Percentiles rank a stretch among this genome's conserved stretches.
Conservation (phyloP, 2,329 filamentous ascomycete species). For the Diaporthe caulivora region DNA sequence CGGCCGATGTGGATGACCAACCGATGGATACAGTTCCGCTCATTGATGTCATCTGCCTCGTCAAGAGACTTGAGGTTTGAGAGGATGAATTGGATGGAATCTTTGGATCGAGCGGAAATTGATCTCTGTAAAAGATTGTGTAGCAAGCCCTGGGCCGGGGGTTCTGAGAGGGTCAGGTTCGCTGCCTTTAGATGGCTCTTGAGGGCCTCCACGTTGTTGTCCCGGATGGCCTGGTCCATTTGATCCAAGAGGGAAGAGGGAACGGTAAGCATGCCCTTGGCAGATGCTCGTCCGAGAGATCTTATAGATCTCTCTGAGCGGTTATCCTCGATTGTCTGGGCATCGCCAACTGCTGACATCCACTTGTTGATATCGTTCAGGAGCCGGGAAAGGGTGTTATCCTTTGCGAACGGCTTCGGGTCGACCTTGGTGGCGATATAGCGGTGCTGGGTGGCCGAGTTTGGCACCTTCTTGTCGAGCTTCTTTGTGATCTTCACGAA, state of each 20-base stretch:
- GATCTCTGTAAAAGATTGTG: slow-evolving; percentile 83
- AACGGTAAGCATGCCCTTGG: slow-evolving; percentile 80
- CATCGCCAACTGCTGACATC: slow-evolving; percentile 85
- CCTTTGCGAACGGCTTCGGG: slow-evolving; percentile 87
- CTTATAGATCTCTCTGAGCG: slow-evolving; percentile 80
- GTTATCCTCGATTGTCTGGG: slow-evolving; percentile 80
- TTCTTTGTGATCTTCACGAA: slow-evolving; percentile 99
- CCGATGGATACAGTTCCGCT: slow-evolving; percentile 92
- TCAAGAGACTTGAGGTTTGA: slow-evolving; percentile 78
- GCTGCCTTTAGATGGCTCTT: slow-evolving; percentile 69
- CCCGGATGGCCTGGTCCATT: slow-evolving; percentile 78
- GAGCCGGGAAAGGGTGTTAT: slow-evolving; percentile 61
- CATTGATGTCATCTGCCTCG: slow-evolving; percentile 92
- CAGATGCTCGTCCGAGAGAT: slow-evolving; percentile 82
- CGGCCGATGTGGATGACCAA: slow-evolving; percentile 93
- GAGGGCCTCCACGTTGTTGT: slow-evolving; percentile 72
- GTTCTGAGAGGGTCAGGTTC: slow-evolving; percentile 64
- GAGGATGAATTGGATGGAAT: slow-evolving; percentile 80
- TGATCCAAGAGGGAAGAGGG: slow-evolving; percentile 76
- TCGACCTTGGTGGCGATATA: slow-evolving; percentile 95
- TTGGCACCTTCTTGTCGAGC: slow-evolving; percentile 91
- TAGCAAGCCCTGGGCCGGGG: slow-evolving; percentile 74
- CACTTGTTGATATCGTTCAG: slow-evolving; percentile 85
- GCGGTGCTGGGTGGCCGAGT: slow-evolving; percentile 80
- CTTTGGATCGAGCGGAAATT: slow-evolving; percentile 76